Conservation (phyloP, 768 basidiomycete genomes). For the Suillus plorans region DNA sequence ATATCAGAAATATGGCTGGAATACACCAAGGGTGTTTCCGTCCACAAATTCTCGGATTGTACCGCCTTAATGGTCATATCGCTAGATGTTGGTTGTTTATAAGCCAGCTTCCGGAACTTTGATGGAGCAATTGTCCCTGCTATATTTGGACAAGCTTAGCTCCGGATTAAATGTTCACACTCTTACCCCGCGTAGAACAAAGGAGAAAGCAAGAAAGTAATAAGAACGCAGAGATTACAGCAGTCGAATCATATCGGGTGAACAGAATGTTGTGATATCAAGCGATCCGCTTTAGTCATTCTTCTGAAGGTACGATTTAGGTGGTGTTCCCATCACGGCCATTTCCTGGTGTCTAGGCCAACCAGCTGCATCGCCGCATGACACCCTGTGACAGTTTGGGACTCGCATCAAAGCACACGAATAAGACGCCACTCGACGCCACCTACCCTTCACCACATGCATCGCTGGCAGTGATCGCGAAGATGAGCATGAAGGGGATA, state of each 20-base stretch:
- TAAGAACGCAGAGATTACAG: not conserved
- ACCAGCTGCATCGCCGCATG: not conserved
- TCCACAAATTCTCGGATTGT: conserved; percentile 41
- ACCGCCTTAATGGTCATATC: conserved; percentile 8
- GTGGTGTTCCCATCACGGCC: conserved; percentile 1
- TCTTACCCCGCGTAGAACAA: not conserved
- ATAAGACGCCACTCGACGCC: not conserved
- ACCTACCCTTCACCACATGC: not conserved
- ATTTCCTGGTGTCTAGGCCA: not conserved
- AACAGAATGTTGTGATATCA: not conserved
- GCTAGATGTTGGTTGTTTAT: not conserved
- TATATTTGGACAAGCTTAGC: not conserved
- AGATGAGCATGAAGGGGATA: not conserved
- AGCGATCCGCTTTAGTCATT: not conserved
- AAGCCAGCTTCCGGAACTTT: not conserved
- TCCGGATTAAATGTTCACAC: not conserved
- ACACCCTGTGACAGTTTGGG: not conserved
- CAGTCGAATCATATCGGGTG: not conserved
- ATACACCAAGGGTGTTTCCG: conserved; percentile 63
- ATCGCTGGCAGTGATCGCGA: not conserved
- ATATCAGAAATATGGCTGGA: conserved; percentile 57
- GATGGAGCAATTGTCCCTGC: not conserved
- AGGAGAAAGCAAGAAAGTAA: not conserved
- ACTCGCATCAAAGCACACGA: not conserved
- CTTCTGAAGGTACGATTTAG: not conserved